These are phyloP conservation scores for Wickerhamomyces ciferrii DNA, from an alignment of 805 yeast species.

Conservation along the genomic window DNA sequence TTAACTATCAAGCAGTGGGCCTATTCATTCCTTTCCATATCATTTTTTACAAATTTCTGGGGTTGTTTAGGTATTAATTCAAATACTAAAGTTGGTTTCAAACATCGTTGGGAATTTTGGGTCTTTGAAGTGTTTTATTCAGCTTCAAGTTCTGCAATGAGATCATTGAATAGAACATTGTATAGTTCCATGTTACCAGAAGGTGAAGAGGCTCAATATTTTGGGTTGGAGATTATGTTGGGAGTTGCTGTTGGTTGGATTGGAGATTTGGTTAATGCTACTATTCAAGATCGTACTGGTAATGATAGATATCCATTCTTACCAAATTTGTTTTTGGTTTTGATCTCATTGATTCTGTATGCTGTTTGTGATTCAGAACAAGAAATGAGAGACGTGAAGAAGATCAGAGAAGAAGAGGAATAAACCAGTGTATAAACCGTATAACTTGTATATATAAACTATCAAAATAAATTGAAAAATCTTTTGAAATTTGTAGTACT, in stretches of 20 bases:
- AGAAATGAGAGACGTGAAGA: constrained; percentile 24
- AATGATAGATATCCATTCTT: constrained; percentile 32
- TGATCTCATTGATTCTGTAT: constrained; percentile 22
- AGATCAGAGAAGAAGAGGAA: constrained; percentile 1
- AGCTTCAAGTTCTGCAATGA: constrained; percentile 28
- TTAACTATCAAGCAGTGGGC: constrained; percentile 31
- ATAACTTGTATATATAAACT: background rate
- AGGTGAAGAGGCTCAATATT: constrained; percentile 37
- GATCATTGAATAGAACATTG: constrained; percentile 31
- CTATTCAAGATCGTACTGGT: constrained; percentile 33
- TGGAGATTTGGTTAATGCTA: constrained; percentile 32
- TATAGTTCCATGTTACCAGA: constrained; percentile 34
- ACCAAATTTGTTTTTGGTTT: constrained; percentile 28
- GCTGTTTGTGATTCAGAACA: constrained; percentile 25
- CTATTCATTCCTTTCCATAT: constrained; percentile 25
- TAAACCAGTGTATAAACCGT: too few species aligned
- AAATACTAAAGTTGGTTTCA: constrained; percentile 28
- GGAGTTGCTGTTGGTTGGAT: constrained; percentile 39
- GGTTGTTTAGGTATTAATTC: constrained; percentile 30
- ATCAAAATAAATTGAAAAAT: too few species aligned
- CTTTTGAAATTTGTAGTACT: too few species aligned
- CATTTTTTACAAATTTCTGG: constrained; percentile 32
- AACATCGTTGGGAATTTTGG: constrained; percentile 39
- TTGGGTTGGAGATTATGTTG: constrained; percentile 35
- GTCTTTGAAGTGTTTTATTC: constrained; percentile 31